A percentile compares a stretch with the other conserved stretches of the same genome.
phyloP scores from a whole-genome alignment of 106 monocot genomes.

The Dioscorea dumetorum region DNA sequence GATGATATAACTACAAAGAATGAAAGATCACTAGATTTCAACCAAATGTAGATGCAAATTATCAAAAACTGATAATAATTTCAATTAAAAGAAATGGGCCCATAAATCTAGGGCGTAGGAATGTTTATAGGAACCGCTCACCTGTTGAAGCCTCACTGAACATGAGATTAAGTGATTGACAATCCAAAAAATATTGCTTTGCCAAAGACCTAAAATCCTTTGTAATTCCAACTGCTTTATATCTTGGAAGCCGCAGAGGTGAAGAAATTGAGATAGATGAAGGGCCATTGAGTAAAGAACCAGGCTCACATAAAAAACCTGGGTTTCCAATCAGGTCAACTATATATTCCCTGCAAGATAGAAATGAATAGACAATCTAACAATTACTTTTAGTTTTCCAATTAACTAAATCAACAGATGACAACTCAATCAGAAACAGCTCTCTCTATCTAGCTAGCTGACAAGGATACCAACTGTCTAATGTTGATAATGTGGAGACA shows the following conservation, averaged over 20 bases:
- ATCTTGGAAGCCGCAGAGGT: constrained; percentile 76
- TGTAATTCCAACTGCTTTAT: constrained; percentile 33
- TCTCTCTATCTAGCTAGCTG: too few relatives aligned
- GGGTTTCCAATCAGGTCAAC: constrained; percentile 86
- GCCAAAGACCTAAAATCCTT: constrained; percentile 72
- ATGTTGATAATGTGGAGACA: constrained; percentile 3
- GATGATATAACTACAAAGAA: too few relatives aligned
- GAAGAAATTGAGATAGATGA: constrained; percentile 72
- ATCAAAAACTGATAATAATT: too few relatives aligned
- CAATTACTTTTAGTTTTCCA: too few relatives aligned
- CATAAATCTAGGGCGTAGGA: too few relatives aligned
- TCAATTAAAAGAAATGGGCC: too few relatives aligned
- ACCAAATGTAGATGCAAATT: too few relatives aligned
- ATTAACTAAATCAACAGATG: too few relatives aligned
- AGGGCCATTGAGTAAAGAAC: constrained; percentile 88
- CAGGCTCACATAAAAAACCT: constrained; percentile 66
- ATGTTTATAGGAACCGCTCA: neutral
- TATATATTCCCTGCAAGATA: constrained; percentile 71
- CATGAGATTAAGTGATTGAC: constrained; percentile 74
- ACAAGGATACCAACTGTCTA: too few relatives aligned
- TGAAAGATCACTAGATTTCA: too few relatives aligned
- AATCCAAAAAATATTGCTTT: constrained; percentile 81
- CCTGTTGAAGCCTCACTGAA: constrained; percentile 56
- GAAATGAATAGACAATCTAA: neutral
- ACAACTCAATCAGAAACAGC: too few relatives aligned